phyloP scores from a whole-genome alignment of 345 rosid species.

The Gossypium raimondii region DNA sequence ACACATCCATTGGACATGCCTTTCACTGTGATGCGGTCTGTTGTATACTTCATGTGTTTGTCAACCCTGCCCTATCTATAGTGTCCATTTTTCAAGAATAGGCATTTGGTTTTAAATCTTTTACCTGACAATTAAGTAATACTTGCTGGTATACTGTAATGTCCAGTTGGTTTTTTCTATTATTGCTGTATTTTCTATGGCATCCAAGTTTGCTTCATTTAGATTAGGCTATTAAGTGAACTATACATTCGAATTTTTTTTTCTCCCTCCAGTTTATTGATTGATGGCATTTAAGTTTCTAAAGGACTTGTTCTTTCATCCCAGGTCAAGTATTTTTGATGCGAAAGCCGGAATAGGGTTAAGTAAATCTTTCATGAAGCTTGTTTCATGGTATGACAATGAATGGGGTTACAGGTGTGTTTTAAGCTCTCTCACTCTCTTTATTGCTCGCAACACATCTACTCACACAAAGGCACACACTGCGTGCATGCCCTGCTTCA shows the following conservation, averaged over 20 bases:
- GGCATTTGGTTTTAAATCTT: neutral
- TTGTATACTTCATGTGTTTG: neutral
- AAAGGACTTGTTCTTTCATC: slow-evolving; percentile 1
- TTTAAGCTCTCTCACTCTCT: slow-evolving; percentile 3
- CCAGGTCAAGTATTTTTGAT: slow-evolving; percentile 97
- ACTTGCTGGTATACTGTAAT: neutral
- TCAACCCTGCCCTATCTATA: neutral
- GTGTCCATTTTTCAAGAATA: neutral
- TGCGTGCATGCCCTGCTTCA: neutral
- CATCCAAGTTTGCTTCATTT: neutral
- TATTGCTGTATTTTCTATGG: neutral
- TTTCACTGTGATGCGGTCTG: neutral
- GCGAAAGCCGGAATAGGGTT: slow-evolving; percentile 97
- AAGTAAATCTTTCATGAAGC: slow-evolving; percentile 75
- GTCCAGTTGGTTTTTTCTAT: neutral
- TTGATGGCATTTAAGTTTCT: neutral
- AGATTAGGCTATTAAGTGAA: neutral
- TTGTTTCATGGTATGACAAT: slow-evolving; percentile 94
- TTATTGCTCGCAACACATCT: neutral
- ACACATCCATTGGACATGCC: neutral
- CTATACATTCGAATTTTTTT: neutral
- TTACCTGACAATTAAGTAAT: neutral
- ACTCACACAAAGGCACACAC: neutral
- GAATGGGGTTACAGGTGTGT: slow-evolving; percentile 99
- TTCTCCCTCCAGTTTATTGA: neutral